Base-by-base conservation (phyloP, 2,329 filamentous ascomycete species). In the Claviceps sp. region DNA sequence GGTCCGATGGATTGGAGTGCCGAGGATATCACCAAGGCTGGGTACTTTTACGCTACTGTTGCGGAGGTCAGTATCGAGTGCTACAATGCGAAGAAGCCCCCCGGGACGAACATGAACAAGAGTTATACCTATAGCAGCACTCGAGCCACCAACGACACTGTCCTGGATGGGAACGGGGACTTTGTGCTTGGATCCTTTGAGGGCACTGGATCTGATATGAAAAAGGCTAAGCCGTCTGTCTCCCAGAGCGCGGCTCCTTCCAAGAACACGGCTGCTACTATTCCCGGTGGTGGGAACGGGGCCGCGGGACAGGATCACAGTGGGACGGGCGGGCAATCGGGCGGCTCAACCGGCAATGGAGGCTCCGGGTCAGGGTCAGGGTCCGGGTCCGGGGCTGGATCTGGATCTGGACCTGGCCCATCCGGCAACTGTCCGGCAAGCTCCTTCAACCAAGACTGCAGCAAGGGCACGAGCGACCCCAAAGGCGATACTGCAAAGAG, bases 31-130 rank as follows among this genome's bases (percentile, higher is more conserved):
- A 73, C 88, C 70, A 77, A 78, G 50, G 76, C 87, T 63, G 87
- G 88, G 36, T 97, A 96, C 75, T 95, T 93, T 75, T 96, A 85
- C 65, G 86, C 89, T 51, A 80, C 79, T 44, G 80, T 96, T 61
- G 75, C 81, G 51, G 81, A 89, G 51, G 80, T 98, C 54, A 77
- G 73, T n/a, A 82, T 97, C 38, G 72, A 89, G 59, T 98, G 93
- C 82, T 97, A 87, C 74, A 77, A 90, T 59, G 73, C 77, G 37
- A 66, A 70, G 51, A 68, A 58, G 18, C 62, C 65, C 0, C 82
- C 88, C 3, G 93, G 91, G 34, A 76, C 78, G 22, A 85, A 82
- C 67, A 79, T 75, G 51, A 79, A 80, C 57, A 77, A 73, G 58
- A 83, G 84, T 24, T 98, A 97, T 76, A 78, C 81, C 58, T 95